These are phyloP conservation scores for Microthlaspi erraticum DNA, from an alignment of 345 rosid genomes.

Conservation along the genomic window DNA sequence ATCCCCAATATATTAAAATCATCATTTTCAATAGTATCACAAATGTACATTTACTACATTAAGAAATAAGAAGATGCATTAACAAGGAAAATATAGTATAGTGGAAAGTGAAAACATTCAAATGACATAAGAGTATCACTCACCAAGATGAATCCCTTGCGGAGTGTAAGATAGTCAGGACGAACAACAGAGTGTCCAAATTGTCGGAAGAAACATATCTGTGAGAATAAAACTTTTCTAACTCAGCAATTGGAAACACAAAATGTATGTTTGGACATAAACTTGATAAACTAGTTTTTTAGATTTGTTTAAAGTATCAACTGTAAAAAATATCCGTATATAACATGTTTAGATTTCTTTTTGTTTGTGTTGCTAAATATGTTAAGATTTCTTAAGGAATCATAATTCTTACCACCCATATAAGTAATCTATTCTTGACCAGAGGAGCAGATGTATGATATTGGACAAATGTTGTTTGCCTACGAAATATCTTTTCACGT, in stretches of 20 bases:
- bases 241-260: not conserved
- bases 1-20: too few species aligned
- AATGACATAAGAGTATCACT: constrained; percentile 28
- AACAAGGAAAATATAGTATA: not conserved
- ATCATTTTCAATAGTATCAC: not conserved
- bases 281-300: too few species aligned
- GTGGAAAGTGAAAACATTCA: not conserved
- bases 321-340: not conserved
- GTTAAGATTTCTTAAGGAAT: not conserved
- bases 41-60: not conserved
- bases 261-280: too few species aligned
- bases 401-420: constrained; percentile 73
- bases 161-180: constrained; percentile 82
- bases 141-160: constrained; percentile 87
- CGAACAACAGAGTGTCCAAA: constrained; percentile 84
- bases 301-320: not conserved
- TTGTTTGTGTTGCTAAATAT: too few species aligned
- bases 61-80: too few species aligned
- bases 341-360: too few species aligned
- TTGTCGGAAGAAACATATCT: constrained; percentile 93
- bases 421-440: constrained; percentile 58
- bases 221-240: constrained; percentile 40
- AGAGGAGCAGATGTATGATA: constrained; percentile 64
- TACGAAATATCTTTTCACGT: constrained; percentile 57
- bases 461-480: constrained; percentile 87